A percentile compares a stretch with the other conserved stretches of the same genome.
phyloP scores from a whole-genome alignment of 2,329 filamentous ascomycete species.

The Aspergillus neotritici region DNA sequence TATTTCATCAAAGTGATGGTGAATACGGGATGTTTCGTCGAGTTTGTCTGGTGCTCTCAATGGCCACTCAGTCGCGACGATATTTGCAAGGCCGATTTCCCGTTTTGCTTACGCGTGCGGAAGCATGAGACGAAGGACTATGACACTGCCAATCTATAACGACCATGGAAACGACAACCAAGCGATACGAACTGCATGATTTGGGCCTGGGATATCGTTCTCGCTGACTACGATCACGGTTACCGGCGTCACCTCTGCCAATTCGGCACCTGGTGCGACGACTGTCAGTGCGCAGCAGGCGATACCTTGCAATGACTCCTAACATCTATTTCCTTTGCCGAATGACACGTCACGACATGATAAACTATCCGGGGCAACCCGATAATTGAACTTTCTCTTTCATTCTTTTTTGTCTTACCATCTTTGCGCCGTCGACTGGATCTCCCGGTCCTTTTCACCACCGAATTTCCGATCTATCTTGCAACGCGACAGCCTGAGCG shows the following conservation, averaged over 20 bases:
- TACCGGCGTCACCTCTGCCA: constrained; percentile 2
- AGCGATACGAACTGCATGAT: constrained; percentile 31
- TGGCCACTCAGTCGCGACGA: too few species aligned
- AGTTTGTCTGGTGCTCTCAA: too few species aligned
- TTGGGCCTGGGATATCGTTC: constrained; percentile 16
- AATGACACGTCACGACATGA: constrained; percentile 18
- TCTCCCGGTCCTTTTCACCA: too few species aligned
- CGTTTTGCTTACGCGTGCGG: too few species aligned
- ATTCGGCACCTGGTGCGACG: constrained; percentile 4
- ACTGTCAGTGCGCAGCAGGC: constrained; percentile 4
- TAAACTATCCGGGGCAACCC: constrained; percentile 35
- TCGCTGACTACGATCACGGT: constrained; percentile 3
- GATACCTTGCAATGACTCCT: constrained; percentile 8
- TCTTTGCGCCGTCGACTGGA: constrained; percentile 3
- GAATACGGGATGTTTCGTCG: too few species aligned
- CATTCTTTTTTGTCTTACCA: constrained; percentile 8
- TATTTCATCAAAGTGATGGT: too few species aligned
- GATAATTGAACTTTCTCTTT: constrained; percentile 24
- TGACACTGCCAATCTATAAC: constrained; percentile 12
- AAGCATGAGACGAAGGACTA: neutral
- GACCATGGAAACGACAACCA: constrained; percentile 28
- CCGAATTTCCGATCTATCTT: too few species aligned
- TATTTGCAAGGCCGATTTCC: too few species aligned
- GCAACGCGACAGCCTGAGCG: too few species aligned
- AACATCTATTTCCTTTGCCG: constrained; percentile 11